Base-by-base conservation (phyloP, 1,284 basidiomycete genomes). In the Cutaneotrichosporon sp. region DNA sequence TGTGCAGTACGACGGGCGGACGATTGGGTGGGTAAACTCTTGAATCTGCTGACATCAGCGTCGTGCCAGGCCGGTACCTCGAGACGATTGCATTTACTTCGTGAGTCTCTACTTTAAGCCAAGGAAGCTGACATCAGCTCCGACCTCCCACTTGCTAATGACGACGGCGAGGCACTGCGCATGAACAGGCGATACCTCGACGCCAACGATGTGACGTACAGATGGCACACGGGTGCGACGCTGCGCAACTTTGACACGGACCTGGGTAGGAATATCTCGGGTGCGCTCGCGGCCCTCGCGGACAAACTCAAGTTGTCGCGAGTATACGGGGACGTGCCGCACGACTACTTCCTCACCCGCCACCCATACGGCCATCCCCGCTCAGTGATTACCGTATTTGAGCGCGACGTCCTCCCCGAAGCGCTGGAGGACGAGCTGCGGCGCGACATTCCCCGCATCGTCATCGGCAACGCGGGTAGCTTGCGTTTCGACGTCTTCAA, bases 1-100 rank as follows among this genome's bases (percentile, higher is more conserved):
- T 76, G 73, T 85, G 82, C 81, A 77, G 81, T 85, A 76, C 38
- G 77, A 80, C 66, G 72, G 68, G 22, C 64, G 74, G 18, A 77
- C 76, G 11, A 80, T 81, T 26, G 73, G 70, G 76, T 80, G 56
- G 67, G 77, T 68, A 53, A 84, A 89, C 72, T 84, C 8, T 6
- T 5, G 84, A 7, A 84, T 87, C 21, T 85, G 0, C 88, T 90
- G 83, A 83, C 86, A 14, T 2, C 63, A 80, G 78, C 1, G 79
- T 93, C 42, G 89, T 91, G 70, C 90, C 89, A 61, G 91, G 91
- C 53, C 83, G 90, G 30, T 94, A 92, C 76, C 89, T 93, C 87
- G 91, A 94, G 80, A 92, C 91, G 7, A 83, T 93, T 63, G 90
- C 90, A 82, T 75, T 69, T 82, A 75, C 80, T 5, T 80, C 79